Conservation (phyloP, 176 grass and related monocot genomes). For the Hyparrhenia diplandra region DNA sequence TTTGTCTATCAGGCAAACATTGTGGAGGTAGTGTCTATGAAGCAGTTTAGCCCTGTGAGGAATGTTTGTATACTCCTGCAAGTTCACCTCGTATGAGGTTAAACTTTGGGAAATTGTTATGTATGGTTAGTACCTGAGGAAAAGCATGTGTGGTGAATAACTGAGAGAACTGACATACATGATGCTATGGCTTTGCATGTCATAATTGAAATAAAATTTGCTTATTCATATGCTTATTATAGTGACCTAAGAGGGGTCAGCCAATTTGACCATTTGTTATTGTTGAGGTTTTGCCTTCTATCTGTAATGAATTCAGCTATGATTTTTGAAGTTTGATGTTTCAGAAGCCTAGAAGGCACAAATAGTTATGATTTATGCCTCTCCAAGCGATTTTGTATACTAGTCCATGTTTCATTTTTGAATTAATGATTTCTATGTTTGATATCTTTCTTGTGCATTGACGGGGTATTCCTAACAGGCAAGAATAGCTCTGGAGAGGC, state of each 20-base stretch:
- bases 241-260: not conserved
- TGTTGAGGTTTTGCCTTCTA: not conserved
- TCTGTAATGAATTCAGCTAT: not conserved
- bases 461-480: conserved; percentile 54
- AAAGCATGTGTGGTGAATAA: not conserved
- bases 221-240: conserved; percentile 6
- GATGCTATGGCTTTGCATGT: not conserved
- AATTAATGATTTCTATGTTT: not conserved
- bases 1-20: not conserved
- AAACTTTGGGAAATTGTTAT: not conserved
- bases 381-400: conserved; percentile 7
- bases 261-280: conserved; percentile 10
- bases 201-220: not conserved
- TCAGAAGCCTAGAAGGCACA: not conserved
- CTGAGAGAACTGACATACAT: not conserved
- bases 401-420: not conserved
- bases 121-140: not conserved
- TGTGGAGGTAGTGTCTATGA: no score
- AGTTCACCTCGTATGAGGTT: not conserved
- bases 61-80: conserved; percentile 14
- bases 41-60: no score
- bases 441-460: conserved; percentile 6
- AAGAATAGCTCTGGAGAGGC: conserved; percentile 95
- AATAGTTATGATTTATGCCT: not conserved
- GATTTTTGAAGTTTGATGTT: conserved; percentile 12